These are phyloP conservation scores for Cytospora schulzeri DNA, from an alignment of 2,329 filamentous ascomycete species.

Conservation along the genomic window DNA sequence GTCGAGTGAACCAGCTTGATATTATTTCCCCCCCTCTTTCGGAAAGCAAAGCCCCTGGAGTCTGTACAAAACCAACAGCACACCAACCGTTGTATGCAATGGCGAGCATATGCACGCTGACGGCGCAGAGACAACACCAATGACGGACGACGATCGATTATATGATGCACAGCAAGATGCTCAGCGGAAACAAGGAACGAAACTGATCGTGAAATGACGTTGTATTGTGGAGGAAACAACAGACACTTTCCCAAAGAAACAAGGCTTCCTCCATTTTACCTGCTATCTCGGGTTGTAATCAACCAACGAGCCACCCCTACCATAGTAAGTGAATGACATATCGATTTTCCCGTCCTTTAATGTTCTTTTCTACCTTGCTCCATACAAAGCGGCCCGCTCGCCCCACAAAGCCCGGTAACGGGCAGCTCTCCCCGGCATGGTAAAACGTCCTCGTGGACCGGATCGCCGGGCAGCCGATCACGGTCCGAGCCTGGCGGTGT, in stretches of 20 bases:
- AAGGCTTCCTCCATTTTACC: too few relatives aligned
- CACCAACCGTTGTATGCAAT: background rate
- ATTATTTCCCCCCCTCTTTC: background rate
- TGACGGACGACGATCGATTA: background rate
- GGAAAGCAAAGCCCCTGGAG: background rate
- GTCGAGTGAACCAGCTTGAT: background rate
- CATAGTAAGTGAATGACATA: background rate
- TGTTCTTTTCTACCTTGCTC: background rate
- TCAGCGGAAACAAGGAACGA: background rate
- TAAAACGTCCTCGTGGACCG: conserved; percentile 2
- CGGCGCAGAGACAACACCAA: background rate
- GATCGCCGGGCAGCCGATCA: conserved; percentile 17
- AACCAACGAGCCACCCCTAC: too few relatives aligned
- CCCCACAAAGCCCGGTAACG: background rate
- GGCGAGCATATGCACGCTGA: background rate
- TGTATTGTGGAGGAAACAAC: too few relatives aligned
- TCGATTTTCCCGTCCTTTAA: background rate
- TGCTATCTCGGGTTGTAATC: background rate
- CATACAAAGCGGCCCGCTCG: background rate
- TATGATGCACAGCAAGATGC: background rate
- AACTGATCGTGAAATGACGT: background rate
- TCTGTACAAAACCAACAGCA: background rate
- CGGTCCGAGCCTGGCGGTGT: conserved; percentile 16
- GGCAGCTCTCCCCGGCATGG: background rate
- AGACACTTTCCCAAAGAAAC: too few relatives aligned